Evolutionary conservation across 1,284 basidiomycete genomes (phyloP), one percentile per base, ranked within the genome.

Genomic region (Athelia sp.): DNA sequence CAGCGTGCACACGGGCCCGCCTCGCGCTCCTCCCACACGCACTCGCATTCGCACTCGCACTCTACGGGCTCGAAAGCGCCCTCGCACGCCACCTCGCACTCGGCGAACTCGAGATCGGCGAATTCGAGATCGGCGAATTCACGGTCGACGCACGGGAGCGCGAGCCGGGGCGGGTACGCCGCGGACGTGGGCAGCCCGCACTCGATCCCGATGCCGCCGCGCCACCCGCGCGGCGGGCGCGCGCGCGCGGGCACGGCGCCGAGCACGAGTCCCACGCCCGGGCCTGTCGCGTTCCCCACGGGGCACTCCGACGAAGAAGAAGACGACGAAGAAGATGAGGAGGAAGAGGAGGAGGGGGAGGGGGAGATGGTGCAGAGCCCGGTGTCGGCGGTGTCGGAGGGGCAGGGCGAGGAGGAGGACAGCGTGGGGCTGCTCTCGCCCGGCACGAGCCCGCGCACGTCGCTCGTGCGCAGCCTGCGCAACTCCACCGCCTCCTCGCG

Each of bases 151-250:
- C n/a, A n/a, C n/a, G n/a, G n/a, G n/a, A n/a, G n/a, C n/a, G 43
- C 68, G 69, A 51, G 64, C 54, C 57, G 70, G 59, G 14, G 61
- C 63, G 40, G 53, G 59, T 8, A 63, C 63, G n/a, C 60, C 60
- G n/a, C 58, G 66, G 26, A 38, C 47, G 56, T 40, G 52, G 43
- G 13, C 54, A 57, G 38, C 60, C 65, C 11, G 59, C 57, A 2
- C 62, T 68, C 64, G 59, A 83, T 88, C 50, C 84, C 87, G 13
- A 84, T 87, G 80, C 86, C 87, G 0, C 84, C 83, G 13, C 69
- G 82, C 35, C 83, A 85, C 61, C 82, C 82, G 15, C 75, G 66
- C 52, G 67, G 74, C 44, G 67, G 71, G 17, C 61, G 71, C 48
- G 58, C 67, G 17, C 65, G 76, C 52, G 73, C 78, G 38, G 78